A percentile compares a stretch with the other conserved stretches of the same genome.
Conservation (phyloP, 2,329 filamentous ascomycete species). For the Lomentospora prolificans region DNA sequence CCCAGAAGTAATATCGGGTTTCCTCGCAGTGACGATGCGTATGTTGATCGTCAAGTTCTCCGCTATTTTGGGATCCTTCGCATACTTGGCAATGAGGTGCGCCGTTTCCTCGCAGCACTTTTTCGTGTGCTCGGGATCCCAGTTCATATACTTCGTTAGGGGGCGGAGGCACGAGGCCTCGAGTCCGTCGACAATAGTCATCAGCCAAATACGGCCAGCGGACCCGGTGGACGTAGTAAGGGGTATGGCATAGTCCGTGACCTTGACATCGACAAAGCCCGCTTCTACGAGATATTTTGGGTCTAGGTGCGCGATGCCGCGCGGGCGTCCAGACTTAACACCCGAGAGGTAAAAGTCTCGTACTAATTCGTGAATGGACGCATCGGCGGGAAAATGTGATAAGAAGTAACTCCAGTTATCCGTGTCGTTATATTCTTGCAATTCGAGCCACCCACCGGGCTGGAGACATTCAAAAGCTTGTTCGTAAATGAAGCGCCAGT, state of each 20-base stretch:
- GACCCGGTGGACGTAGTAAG: slow-evolving; percentile 33
- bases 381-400: slow-evolving; percentile 31
- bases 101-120: slow-evolving; percentile 35
- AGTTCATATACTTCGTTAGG: slow-evolving; percentile 42
- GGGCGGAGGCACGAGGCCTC: slow-evolving; percentile 39
- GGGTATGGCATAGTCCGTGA: slow-evolving; percentile 37
- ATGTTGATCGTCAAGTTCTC: slow-evolving; percentile 36
- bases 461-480: slow-evolving; percentile 43
- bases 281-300: slow-evolving; percentile 32
- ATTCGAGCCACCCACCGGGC: slow-evolving; percentile 48
- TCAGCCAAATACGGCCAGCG: slow-evolving; percentile 44
- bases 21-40: slow-evolving; percentile 38
- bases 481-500: slow-evolving; percentile 45
- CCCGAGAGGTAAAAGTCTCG: slow-evolving; percentile 33
- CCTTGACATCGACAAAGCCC: slow-evolving; percentile 41
- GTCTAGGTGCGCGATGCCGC: slow-evolving; percentile 35
- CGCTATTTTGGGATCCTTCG: slow-evolving; percentile 32
- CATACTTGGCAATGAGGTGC: slow-evolving; percentile 36
- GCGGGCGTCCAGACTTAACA: slow-evolving; percentile 32
- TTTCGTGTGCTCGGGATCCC: slow-evolving; percentile 39
- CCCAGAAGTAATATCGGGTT: slow-evolving; percentile 24
- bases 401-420: slow-evolving; percentile 20
- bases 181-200: slow-evolving; percentile 38
- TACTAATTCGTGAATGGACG: slow-evolving; percentile 31
- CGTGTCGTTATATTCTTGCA: slow-evolving; percentile 43